Base-by-base conservation (phyloP, 2,329 filamentous ascomycete species). In the Colletotrichum euphorbiae region DNA sequence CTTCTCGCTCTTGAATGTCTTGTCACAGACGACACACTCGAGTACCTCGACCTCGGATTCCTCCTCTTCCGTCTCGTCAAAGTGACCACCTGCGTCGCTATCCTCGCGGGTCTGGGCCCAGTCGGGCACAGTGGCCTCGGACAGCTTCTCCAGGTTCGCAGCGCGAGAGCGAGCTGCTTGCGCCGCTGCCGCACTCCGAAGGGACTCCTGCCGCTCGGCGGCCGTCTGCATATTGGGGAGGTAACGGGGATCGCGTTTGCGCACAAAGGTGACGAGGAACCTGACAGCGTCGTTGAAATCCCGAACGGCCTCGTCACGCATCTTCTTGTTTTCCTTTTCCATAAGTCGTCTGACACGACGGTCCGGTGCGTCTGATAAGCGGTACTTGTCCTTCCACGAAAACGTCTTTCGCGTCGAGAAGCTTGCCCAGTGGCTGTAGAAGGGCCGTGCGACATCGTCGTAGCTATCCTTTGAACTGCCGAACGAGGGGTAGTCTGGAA, bases 231-330 rank as follows among this genome's bases (percentile, higher is more conserved):
- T 87, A 73, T 93, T 95, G 28, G 90, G 87, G 6, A 91, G 85
- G 76, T 93, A 97, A 48, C 96, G 89, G 0, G 94, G 93, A 76
- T 99, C 96, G 38, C 96, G 88, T 81, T 97, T 98, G 72, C 93
- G 90, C 15, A 95, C 91, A 79, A 98, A 98, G 2, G 90, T 86
- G 2, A 98, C 91, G 12, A 99, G 85, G 6, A 93, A 92, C 64
- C 93, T 84, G 33, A 99, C 93, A 3, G 94, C 92, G 69, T 97
- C 94, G 78, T 98, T 98, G 81, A 97, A 98, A 72, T 97, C 93
- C 63, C 91, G 88, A 11, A 92, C 88, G 3, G 90, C 93, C 60
- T 95, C 92, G 19, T 98, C 94, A 59, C 96, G 88, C 24, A 91
- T 80, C 71, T 91, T 92, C 73, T 90, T 92, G 78, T 99, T 99